A percentile compares a stretch with the other conserved stretches of the same genome.
Conservation (phyloP, 495 filamentous ascomycete species). For the Antarctomyces pellizariae region DNA sequence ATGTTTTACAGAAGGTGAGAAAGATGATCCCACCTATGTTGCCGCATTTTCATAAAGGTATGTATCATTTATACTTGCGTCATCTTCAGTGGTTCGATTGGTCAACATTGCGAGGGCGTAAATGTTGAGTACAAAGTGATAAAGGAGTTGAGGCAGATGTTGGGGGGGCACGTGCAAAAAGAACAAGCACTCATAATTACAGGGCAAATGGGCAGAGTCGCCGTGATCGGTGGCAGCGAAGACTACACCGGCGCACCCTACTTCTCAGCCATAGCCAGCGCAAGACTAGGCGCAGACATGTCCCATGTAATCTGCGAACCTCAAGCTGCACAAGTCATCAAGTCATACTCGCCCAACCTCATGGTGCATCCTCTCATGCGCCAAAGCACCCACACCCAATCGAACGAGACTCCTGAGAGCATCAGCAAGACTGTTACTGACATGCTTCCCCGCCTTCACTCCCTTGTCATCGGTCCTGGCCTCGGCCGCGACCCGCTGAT, state of each 20-base stretch:
- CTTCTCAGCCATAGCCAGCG: conserved; percentile 93
- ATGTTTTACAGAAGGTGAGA: conserved; percentile 58
- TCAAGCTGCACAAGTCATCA: conserved; percentile 71
- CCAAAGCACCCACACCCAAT: conserved; percentile 28
- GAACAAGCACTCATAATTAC: too few relatives aligned
- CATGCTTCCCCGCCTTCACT: conserved; percentile 70
- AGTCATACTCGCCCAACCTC: conserved; percentile 90
- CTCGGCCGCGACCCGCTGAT: conserved; percentile 76
- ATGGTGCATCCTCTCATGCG: conserved; percentile 98
- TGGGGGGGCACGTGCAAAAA: too few relatives aligned
- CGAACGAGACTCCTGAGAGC: conserved; percentile 21
- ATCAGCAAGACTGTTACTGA: conserved; percentile 49
- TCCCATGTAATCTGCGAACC: conserved; percentile 92
- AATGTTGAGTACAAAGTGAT: too few relatives aligned
- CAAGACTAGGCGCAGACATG: conserved; percentile 68
- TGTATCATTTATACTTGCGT: conserved; percentile 1
- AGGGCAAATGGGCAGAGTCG: conserved; percentile 85
- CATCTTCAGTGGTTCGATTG: too few relatives aligned
- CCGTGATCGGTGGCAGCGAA: conserved; percentile 82
- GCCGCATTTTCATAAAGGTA: conserved; percentile 92
- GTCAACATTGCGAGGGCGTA: too few relatives aligned
- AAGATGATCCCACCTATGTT: conserved; percentile 89
- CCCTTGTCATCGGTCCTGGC: conserved; percentile 84
- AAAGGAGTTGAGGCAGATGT: too few relatives aligned
- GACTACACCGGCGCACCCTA: conserved; percentile 96